A percentile compares a stretch with the other conserved stretches of the same genome.
These are phyloP conservation scores for Geum urbanum DNA, from an alignment of 306 rosid species.

Conservation along the genomic window DNA sequence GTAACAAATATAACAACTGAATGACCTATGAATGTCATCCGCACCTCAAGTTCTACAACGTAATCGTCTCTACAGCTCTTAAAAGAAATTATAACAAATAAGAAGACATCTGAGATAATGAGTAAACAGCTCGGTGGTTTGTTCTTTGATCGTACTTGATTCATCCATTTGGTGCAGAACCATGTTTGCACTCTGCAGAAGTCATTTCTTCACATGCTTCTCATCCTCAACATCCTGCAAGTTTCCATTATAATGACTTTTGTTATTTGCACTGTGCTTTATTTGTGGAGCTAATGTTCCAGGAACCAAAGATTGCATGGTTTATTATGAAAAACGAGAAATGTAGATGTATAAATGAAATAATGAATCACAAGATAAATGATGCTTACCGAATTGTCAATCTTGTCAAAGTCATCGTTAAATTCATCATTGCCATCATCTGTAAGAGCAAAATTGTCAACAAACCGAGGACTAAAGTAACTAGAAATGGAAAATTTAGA, in stretches of 20 bases:
- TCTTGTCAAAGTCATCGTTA: constrained; percentile 97
- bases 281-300: not conserved
- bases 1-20: constrained; percentile 29
- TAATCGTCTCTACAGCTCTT: constrained; percentile 28
- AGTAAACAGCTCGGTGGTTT: constrained; percentile 11
- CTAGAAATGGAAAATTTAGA: not conserved
- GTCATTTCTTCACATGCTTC: constrained; percentile 42
- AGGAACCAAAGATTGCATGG: not conserved
- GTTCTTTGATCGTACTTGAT: not conserved
- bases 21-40: constrained; percentile 26
- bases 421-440: constrained; percentile 66
- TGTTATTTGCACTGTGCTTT: not conserved
- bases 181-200: constrained; percentile 27
- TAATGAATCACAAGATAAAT: constrained; percentile 15
- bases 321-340: not conserved
- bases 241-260: constrained; percentile 6
- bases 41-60: constrained; percentile 23
- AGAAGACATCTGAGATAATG: constrained; percentile 20
- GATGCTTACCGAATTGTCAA: constrained; percentile 74
- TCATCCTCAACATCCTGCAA: constrained; percentile 92
- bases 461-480: constrained; percentile 9
- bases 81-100: constrained; percentile 10
- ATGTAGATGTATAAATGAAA: no score
- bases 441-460: constrained; percentile 32
- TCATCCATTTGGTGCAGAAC: constrained; percentile 17